Percentiles rank a stretch among this genome's conserved stretches.
phyloP scores from a whole-genome alignment of 768 basidiomycete species.

The Macrolepiota dolichaula region DNA sequence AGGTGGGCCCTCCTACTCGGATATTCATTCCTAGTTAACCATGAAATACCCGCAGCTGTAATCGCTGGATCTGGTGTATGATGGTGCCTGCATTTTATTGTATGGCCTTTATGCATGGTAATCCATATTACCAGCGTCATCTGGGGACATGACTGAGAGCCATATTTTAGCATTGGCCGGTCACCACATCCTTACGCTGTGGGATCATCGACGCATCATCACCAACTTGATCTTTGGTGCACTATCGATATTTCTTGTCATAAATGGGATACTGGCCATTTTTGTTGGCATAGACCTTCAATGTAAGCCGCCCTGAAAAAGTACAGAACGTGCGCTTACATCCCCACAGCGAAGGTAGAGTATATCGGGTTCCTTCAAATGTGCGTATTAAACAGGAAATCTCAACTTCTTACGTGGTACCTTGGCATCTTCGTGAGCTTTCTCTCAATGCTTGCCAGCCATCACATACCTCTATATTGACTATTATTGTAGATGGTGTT shows the following conservation, averaged over 20 bases:
- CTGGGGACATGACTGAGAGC: background rate
- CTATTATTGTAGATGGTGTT: background rate
- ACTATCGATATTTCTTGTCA: background rate
- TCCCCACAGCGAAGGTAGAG: background rate
- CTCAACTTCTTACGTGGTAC: background rate
- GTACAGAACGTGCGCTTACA: background rate
- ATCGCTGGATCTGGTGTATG: constrained; percentile 1
- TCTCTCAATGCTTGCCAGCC: background rate
- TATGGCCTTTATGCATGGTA: constrained; percentile 1
- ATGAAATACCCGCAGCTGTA: background rate
- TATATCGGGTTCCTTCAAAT: background rate
- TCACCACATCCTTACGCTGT: constrained; percentile 6
- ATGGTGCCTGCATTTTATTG: background rate
- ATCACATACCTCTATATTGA: background rate
- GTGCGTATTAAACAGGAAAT: background rate
- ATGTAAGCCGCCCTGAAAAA: background rate
- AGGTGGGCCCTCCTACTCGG: background rate
- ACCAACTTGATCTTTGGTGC: background rate
- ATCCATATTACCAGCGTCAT: too few relatives aligned
- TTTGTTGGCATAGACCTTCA: background rate
- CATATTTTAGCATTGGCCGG: background rate
- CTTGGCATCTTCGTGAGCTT: background rate
- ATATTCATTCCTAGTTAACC: background rate
- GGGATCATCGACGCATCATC: constrained; percentile 3
- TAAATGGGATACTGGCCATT: background rate